phyloP scores from a whole-genome alignment of 768 basidiomycete species.

The Xanthoconium purpureum region DNA sequence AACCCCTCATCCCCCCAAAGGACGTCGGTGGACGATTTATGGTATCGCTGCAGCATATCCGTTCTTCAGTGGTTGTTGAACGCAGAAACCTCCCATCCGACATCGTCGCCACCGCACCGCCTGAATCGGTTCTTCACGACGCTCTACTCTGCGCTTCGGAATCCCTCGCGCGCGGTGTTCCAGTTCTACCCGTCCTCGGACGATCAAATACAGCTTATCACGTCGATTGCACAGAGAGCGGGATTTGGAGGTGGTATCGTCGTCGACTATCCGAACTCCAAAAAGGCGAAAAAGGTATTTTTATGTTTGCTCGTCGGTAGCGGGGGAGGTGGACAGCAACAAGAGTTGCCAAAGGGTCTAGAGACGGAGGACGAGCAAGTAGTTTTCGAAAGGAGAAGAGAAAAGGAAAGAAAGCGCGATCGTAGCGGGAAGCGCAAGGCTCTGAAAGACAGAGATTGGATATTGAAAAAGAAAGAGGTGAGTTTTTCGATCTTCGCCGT shows the following conservation, averaged over 20 bases:
- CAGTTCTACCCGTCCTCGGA: conserved; percentile 98
- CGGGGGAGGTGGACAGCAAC: conserved; percentile 52
- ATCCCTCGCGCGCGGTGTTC: conserved; percentile 81
- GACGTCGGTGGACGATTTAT: not conserved
- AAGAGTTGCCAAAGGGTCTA: conserved; percentile 74
- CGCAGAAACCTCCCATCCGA: conserved; percentile 88
- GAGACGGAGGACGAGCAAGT: conserved; percentile 66
- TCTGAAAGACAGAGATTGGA: conserved; percentile 85
- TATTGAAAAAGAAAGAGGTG: conserved; percentile 95
- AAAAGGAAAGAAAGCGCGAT: conserved; percentile 54
- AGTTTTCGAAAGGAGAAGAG: conserved; percentile 75
- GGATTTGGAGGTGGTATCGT: conserved; percentile 97
- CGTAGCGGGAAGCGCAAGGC: conserved; percentile 68
- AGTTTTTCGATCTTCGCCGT: conserved; percentile 15
- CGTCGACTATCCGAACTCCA: conserved; percentile 96
- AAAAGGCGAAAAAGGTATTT: conserved; percentile 94
- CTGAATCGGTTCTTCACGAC: conserved; percentile 90
- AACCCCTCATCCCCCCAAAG: conserved; percentile 6
- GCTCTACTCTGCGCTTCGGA: conserved; percentile 79
- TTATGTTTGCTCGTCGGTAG: conserved; percentile 89
- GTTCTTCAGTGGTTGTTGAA: conserved; percentile 99
- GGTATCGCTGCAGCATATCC: conserved; percentile 66
- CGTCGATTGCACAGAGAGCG: conserved; percentile 86
- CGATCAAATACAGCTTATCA: conserved; percentile 95
- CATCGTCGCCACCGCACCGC: conserved; percentile 85